Evolutionary conservation across 2,329 filamentous ascomycete species (phyloP).

Genomic region (Paecilomyces niveus): DNA sequence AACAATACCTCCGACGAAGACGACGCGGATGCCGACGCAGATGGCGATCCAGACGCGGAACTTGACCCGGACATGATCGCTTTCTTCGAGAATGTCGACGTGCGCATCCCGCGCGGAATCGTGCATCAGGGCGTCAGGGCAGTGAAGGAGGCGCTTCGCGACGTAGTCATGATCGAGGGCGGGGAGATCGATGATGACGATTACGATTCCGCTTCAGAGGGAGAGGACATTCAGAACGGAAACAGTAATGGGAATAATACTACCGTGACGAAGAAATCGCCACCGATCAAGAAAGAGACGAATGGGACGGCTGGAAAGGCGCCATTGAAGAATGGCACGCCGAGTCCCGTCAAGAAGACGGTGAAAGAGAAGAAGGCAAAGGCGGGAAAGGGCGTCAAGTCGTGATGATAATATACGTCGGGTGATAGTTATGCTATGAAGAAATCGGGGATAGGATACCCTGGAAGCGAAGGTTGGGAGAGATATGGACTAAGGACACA

Average conservation of each 20-base stretch:
- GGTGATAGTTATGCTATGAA: neutral
- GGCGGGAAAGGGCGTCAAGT: constrained; percentile 14
- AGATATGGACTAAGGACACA: neutral
- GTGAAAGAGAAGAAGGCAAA: constrained; percentile 15
- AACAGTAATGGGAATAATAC: neutral
- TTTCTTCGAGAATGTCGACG: constrained; percentile 34
- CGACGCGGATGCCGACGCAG: neutral
- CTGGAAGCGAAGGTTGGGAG: neutral
- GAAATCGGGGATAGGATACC: constrained; percentile 1
- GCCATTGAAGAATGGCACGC: constrained; percentile 13
- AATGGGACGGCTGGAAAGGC: constrained; percentile 6
- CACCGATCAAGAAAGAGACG: constrained; percentile 4
- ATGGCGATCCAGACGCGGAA: constrained; percentile 6
- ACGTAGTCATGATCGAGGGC: constrained; percentile 41
- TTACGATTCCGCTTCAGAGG: constrained; percentile 6
- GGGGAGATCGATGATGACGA: constrained; percentile 14
- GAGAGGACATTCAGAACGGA: constrained; percentile 3
- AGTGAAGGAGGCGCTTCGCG: constrained; percentile 46
- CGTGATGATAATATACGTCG: neutral
- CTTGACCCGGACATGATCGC: constrained; percentile 8
- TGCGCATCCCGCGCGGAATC: constrained; percentile 43
- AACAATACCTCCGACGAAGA: neutral
- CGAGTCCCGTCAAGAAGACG: constrained; percentile 17
- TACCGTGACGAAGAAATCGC: neutral
- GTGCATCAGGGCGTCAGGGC: constrained; percentile 45